Evolutionary conservation across 2,329 filamentous ascomycete species (phyloP).

Genomic region (Metarhizium album): DNA sequence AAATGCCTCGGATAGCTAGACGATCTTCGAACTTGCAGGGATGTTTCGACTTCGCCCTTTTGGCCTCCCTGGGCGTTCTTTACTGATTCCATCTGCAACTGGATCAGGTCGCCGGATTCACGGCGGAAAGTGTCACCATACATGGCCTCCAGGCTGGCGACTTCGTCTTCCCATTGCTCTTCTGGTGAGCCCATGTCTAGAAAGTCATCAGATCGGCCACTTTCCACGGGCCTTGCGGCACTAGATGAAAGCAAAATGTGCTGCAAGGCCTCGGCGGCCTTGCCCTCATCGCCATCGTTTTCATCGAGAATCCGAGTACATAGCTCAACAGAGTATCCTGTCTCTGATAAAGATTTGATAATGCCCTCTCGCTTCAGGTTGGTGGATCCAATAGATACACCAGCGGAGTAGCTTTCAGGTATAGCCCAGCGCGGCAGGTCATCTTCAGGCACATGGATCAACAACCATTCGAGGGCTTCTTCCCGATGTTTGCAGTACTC

Average conservation of each 20-base stretch:
- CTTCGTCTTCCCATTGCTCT: conserved; percentile 75
- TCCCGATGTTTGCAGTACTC: conserved; percentile 83
- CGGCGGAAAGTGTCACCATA: conserved; percentile 63
- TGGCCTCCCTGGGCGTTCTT: conserved; percentile 41
- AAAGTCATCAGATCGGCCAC: conserved; percentile 27
- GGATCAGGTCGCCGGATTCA: conserved; percentile 52
- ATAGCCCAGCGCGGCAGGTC: conserved; percentile 89
- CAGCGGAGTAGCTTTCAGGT: conserved; percentile 83
- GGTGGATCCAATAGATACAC: conserved; percentile 73
- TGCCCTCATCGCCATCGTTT: conserved; percentile 59
- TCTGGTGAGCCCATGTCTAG: conserved; percentile 40
- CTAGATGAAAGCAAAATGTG: conserved; percentile 25
- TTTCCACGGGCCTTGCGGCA: conserved; percentile 2
- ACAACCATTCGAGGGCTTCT: conserved; percentile 88
- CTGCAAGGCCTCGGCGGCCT: conserved; percentile 72
- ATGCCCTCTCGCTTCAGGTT: conserved; percentile 73
- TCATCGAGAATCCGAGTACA: conserved; percentile 69
- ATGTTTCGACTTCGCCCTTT: conserved; percentile 39
- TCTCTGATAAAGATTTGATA: conserved; percentile 68
- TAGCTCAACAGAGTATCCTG: conserved; percentile 77
- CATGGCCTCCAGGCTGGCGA: conserved; percentile 73
- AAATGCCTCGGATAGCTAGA: conserved; percentile 60
- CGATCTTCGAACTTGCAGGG: conserved; percentile 59
- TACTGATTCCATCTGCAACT: conserved; percentile 53
- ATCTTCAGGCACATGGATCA: conserved; percentile 95